Base-by-base conservation (phyloP, 2,329 filamentous ascomycete species). In the Colletotrichum tamarilloi region DNA sequence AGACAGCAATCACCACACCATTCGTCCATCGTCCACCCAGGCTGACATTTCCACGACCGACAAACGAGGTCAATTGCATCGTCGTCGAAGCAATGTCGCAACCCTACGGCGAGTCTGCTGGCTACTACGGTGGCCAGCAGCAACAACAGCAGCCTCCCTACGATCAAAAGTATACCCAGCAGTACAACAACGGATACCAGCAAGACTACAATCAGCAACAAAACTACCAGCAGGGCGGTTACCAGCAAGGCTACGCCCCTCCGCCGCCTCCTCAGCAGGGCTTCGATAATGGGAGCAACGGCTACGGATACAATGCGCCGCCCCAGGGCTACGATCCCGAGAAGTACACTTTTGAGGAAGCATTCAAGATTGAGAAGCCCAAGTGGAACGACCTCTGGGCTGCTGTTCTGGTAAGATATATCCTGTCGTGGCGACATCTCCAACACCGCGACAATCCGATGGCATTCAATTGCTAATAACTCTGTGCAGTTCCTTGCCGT, bases 341-440 rank as follows among this genome's bases (percentile, higher is more conserved):
- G 74, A 90, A 90, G 79, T 84, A 85, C 42, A 84, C 84, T 35
- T 98, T 97, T 80, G 91, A 96, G 24, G 89, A 98, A 79, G 90
- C 92, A 1, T 98, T 98, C 87, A 92, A 92, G 82, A 83, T 98
- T 65, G 90, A 94, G 64, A 92, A 86, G 75, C 95, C 95, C n/a
- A 97, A 96, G 82, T 98, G 89, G 84, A 94, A 98, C 79, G 96
- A 98, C 81, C 80, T 94, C 30, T 98, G 95, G 96, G 95, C 95
- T 4, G 95, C 93, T 4, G 84, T 97, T 53, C 85, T 98, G 79
- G 92, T 93, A 81, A 19, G 87, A 4, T 32, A 3, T 5, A 63
- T 28, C 81, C 12, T 63, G 19, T 77, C 22, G 78, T 76, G 14
- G 78, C 60, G 77, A 76, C 35, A 74, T 58, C n/a, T 76, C 75